Evolutionary conservation across 2,329 filamentous ascomycete species (phyloP), one percentile per base, ranked within the genome.

Genomic region (Botrytis byssoidea): DNA sequence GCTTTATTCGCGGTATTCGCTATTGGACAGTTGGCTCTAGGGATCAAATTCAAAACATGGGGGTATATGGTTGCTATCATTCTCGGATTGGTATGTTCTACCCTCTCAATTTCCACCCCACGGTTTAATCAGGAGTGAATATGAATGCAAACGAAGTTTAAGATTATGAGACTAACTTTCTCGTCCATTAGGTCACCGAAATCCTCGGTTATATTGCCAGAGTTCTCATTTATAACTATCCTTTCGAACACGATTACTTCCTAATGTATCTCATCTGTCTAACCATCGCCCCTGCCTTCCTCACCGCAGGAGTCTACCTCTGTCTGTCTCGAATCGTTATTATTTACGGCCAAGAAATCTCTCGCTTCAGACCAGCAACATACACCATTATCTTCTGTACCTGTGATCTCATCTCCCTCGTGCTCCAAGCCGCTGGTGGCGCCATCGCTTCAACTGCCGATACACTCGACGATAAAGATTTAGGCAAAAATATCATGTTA

Each of bases 301-400:
- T 90, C 81, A 89, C 88, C 81, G 88, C 89, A 76, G 86, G 85
- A 6, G 87, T 91, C 81, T 91, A 91, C 83, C 85, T 91, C 75
- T 78, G 89, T 73, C 83, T 83, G 5, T 87, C 88, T 55, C 86
- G 89, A 70, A 74, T 74, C 46, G 65, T 74, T 22, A 68, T 65
- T 14, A 10, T 73, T 67, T 87, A 89, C 71, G 88, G 88, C 9
- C 80, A 82, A 2, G 80, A 85, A 68, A 81, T 85, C 74, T 86
- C 85, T 35, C 82, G 83, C 40, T 81, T 88, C 71, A 83, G 82
- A 59, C 85, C 86, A 10, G 80, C 82, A 9, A 82, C 85, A 70
- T 90, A 89, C 79, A 89, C 88, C 18, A 85, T 85, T 51, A 73
- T 80, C 65, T 80, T 80, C 76, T 78, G 77, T 29, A 85, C 88